These are phyloP conservation scores for Pistacia integerrima DNA, from an alignment of 345 rosid species.

Conservation along the genomic window DNA sequence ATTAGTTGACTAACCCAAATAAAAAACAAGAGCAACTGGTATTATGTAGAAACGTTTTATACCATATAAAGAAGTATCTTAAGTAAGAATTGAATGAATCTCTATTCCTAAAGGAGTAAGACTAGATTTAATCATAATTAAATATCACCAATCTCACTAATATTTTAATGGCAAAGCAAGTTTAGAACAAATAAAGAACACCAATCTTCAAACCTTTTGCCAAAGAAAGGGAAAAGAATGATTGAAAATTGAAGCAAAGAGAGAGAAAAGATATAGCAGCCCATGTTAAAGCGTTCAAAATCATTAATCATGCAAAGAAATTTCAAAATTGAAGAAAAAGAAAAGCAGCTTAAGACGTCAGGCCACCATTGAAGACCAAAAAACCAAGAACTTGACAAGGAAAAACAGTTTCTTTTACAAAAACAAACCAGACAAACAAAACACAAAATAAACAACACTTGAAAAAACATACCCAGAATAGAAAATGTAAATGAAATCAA, in stretches of 20 bases:
- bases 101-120: neutral
- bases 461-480: neutral
- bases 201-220: neutral
- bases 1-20: slow-evolving; percentile 9
- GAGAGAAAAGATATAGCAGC: neutral
- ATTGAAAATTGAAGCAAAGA: neutral
- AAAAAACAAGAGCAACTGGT: neutral
- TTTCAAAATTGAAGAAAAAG: neutral
- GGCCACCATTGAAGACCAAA: neutral
- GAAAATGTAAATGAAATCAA: slow-evolving; percentile 13
- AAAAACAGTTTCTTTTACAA: no score
- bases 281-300: no score
- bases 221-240: neutral
- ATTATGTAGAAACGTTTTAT: neutral
- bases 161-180: slow-evolving; percentile 1
- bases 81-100: neutral
- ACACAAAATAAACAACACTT: neutral
- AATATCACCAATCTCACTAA: neutral
- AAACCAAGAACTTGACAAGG: no score
- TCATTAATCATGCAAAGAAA: neutral
- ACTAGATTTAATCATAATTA: slow-evolving; percentile 7
- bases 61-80: slow-evolving; percentile 16
- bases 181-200: neutral
- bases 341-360: neutral
- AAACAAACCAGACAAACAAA: slow-evolving; percentile 7